A percentile compares a stretch with the other conserved stretches of the same genome.
Conservation (phyloP, 2,329 filamentous ascomycete genomes). For the Cladophialophora yegresii region DNA sequence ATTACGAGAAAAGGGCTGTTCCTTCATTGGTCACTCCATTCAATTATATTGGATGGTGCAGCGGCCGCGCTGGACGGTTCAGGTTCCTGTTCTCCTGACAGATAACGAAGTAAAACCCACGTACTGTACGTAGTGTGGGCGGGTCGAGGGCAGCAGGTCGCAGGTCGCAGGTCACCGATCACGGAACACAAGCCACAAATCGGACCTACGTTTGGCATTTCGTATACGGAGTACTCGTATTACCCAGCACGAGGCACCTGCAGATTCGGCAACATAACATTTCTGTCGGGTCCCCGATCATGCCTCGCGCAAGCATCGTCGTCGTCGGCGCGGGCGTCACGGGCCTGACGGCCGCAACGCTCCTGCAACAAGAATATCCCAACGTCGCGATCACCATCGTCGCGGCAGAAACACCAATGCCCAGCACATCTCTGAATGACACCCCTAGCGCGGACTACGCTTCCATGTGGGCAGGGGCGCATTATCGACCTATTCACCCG, state of each 20-base stretch:
- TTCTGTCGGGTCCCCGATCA: background rate
- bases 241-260: background rate
- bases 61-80: no score
- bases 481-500: constrained; percentile 50
- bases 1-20: no score
- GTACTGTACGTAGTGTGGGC: no score
- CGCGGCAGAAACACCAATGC: constrained; percentile 48
- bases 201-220: background rate
- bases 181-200: background rate
- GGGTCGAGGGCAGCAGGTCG: no score
- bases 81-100: no score
- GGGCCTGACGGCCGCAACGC: constrained; percentile 32
- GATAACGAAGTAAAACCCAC: no score
- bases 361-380: constrained; percentile 37
- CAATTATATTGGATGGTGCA: no score
- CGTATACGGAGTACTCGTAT: background rate
- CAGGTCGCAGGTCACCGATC: background rate
- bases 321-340: constrained; percentile 36
- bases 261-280: background rate
- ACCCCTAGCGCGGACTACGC: constrained; percentile 48
- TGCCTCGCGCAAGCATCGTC: constrained; percentile 20
- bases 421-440: constrained; percentile 35
- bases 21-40: no score
- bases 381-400: constrained; percentile 46
- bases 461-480: constrained; percentile 51